Evolutionary conservation across 2,329 filamentous ascomycete species (phyloP), one percentile per base, ranked within the genome.

Genomic region (Sporothrix mexicana): DNA sequence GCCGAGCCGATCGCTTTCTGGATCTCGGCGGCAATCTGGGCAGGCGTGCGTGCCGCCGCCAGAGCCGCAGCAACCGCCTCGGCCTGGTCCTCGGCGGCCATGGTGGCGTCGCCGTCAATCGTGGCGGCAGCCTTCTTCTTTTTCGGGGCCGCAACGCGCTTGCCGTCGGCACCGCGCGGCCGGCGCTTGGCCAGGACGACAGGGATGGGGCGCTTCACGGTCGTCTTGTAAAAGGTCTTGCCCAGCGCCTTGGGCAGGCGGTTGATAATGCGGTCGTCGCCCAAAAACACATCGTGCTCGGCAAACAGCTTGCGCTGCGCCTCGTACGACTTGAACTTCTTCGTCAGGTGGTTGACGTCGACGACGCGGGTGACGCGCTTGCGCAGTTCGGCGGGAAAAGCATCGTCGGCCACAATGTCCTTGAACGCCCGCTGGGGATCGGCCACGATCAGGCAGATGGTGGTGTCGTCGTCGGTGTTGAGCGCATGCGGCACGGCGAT

Each of bases 231-330:
- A 82, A 99, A 98, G 1, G 92, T 92, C 85, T 97, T 98, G 77
- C 95, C 96, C 13, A 99, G 89, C 2, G 91, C 85, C 76, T 89
- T 88, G 72, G 95, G 93, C 74, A 98, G 87, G 41, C 86, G 84
- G 80, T 88, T 91, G 79, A 91, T 86, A 78, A 99, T 92, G 67
- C 96, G 88, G 79, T 97, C 93, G 81, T 99, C 96, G 70, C 93
- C 95, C 73, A 99, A 87, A 84, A 99, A 98, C 72, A 98, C 85
- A 80, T 98, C 96, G 82, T 98, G 94, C 81, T 97, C 93, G 61
- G 90, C 85, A 75, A 92, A 88, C 49, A 99, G 88, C 81, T 96
- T 93, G 76, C 96, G 88, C 82, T 93, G 91, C 70, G 90, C 90
- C 84, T 99, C 96, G 83, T 93, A 99, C 74, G 92, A 89, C 85